phyloP scores from a whole-genome alignment of 2,329 filamentous ascomycete species.

The Alternaria burnsii region DNA sequence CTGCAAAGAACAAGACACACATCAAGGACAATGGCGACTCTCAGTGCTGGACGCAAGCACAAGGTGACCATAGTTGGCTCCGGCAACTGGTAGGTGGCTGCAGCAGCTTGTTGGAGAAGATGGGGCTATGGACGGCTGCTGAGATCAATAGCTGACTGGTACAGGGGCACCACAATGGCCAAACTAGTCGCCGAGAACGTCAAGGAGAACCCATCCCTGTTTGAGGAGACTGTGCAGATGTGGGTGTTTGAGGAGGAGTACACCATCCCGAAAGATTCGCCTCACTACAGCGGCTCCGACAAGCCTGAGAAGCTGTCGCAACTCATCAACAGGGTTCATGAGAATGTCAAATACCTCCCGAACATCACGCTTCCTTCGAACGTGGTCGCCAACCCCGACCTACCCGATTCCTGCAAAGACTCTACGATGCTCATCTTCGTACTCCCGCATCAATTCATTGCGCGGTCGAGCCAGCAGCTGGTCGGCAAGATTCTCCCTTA shows the following conservation, averaged over 20 bases:
- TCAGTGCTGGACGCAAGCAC: conserved; percentile 74
- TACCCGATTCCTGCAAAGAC: conserved; percentile 80
- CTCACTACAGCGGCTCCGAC: conserved; percentile 71
- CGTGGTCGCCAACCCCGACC: conserved; percentile 81
- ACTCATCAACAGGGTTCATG: conserved; percentile 90
- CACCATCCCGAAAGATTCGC: conserved; percentile 73
- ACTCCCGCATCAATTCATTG: conserved; percentile 94
- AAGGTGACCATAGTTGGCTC: conserved; percentile 95
- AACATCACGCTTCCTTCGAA: conserved; percentile 83
- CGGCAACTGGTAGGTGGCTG: conserved; percentile 81
- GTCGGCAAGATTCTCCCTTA: conserved; percentile 89
- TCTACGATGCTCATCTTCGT: conserved; percentile 96
- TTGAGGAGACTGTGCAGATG: conserved; percentile 93
- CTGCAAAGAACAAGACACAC: conserved; percentile 8
- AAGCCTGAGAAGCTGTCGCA: conserved; percentile 85
- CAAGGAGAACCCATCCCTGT: conserved; percentile 76
- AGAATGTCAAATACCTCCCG: conserved; percentile 99
- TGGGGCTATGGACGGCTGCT: background rate
- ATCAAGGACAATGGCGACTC: conserved; percentile 56
- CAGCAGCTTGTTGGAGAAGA: background rate
- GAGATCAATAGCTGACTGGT: conserved; percentile 16
- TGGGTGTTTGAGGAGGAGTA: conserved; percentile 98
- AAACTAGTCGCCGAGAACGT: conserved; percentile 98
- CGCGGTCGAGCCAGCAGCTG: conserved; percentile 82
- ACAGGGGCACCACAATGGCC: conserved; percentile 94